Evolutionary conservation across 305 asterid genomes (phyloP).

Genomic region (Fraxinus paxiana): DNA sequence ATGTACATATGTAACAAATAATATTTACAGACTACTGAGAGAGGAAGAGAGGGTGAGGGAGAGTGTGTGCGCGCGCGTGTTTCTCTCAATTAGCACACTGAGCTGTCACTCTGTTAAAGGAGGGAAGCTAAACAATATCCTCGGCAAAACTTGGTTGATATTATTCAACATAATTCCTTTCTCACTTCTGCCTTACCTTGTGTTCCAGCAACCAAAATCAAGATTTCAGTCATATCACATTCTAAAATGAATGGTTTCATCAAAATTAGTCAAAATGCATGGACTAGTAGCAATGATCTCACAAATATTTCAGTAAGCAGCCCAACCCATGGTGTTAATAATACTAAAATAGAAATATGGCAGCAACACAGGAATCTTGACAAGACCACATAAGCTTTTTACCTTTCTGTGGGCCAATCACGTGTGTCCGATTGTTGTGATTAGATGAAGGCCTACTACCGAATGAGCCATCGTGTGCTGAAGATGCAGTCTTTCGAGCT

Average conservation of each 20-base stretch:
- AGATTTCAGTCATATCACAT: neutral
- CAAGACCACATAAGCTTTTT: neutral
- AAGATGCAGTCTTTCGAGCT: conserved; percentile 42
- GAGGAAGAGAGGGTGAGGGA: neutral
- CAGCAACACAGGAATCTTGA: neutral
- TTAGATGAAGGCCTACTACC: conserved; percentile 67
- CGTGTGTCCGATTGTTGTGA: conserved; percentile 64
- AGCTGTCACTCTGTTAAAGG: neutral
- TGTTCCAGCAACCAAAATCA: neutral
- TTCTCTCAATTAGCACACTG: neutral
- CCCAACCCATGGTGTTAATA: neutral
- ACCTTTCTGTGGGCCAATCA: conserved; percentile 72
- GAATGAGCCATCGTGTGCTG: conserved; percentile 40
- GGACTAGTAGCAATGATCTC: neutral
- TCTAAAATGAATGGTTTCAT: neutral
- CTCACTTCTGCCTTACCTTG: neutral
- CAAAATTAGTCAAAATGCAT: neutral
- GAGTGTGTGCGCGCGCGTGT: neutral
- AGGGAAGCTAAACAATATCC: neutral
- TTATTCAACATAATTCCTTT: neutral
- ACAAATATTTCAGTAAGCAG: neutral
- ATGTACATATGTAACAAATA: neutral
- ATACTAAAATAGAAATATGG: neutral
- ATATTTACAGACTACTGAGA: neutral
- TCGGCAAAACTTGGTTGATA: neutral